Conservation (phyloP, 306 rosid species). For the Crataegus laevigata region DNA sequence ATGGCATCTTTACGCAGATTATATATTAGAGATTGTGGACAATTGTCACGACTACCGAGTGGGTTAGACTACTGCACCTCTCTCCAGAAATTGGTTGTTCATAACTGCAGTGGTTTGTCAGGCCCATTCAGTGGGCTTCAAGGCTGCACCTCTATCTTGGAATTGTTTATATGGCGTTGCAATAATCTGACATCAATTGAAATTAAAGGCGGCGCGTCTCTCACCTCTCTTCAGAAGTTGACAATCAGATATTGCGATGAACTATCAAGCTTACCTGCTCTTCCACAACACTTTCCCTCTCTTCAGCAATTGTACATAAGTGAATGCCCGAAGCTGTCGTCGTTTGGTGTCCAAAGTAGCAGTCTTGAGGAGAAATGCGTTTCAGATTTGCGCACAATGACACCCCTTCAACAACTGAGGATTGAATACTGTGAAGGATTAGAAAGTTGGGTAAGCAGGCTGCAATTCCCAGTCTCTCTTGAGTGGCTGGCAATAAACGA, state of each 20-base stretch:
- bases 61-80: neutral
- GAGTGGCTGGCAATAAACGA: fast-evolving
- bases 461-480: neutral
- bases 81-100: too few species aligned
- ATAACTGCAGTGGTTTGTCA: too few species aligned
- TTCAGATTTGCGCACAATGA: neutral
- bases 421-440: neutral
- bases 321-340: neutral
- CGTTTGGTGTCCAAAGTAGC: neutral
- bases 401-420: neutral
- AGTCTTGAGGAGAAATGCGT: too few species aligned
- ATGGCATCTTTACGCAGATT: neutral
- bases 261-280: too few species aligned
- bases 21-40: neutral
- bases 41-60: neutral
- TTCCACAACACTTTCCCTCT: too few species aligned
- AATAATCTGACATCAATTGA: too few species aligned
- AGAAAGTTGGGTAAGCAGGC: neutral
- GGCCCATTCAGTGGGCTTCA: too few species aligned
- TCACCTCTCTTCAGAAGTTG: neutral
- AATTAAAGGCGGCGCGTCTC: too few species aligned
- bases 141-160: too few species aligned
- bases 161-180: too few species aligned
- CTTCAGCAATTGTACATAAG: too few species aligned
- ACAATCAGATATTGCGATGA: too few species aligned